phyloP scores from a whole-genome alignment of 495 filamentous ascomycete genomes.

The Annulohypoxylon bovei region DNA sequence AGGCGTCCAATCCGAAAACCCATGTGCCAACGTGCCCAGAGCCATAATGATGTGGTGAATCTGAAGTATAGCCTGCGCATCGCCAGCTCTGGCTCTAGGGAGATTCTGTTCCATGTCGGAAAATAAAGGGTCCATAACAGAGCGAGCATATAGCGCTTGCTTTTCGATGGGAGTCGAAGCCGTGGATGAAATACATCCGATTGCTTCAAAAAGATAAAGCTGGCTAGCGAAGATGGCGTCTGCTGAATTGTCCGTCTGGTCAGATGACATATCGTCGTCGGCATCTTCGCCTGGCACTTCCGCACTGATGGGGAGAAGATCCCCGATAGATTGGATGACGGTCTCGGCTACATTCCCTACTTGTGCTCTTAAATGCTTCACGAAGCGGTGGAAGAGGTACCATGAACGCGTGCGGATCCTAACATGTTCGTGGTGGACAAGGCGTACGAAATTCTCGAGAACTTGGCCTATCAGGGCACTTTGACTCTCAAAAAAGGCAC shows the following conservation, averaged over 20 bases:
- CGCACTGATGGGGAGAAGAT: constrained; percentile 89
- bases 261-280: constrained; percentile 93
- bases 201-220: constrained; percentile 91
- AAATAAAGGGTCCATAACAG: constrained; percentile 87
- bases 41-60: constrained; percentile 98
- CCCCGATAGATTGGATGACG: constrained; percentile 87
- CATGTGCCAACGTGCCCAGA: constrained; percentile 86
- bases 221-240: constrained; percentile 91
- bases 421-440: constrained; percentile 86
- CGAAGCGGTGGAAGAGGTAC: constrained; percentile 94
- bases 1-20: constrained; percentile 88
- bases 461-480: constrained; percentile 80
- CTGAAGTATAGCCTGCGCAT: constrained; percentile 83
- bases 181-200: constrained; percentile 88
- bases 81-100: constrained; percentile 75
- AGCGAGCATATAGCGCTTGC: constrained; percentile 83
- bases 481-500: constrained; percentile 88
- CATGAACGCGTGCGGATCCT: constrained; percentile 90
- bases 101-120: constrained; percentile 83
- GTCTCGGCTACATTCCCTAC: constrained; percentile 89
- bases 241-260: constrained; percentile 85
- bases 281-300: constrained; percentile 79
- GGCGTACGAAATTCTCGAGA: constrained; percentile 89
- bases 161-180: constrained; percentile 77
- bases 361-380: constrained; percentile 84